Conservation (phyloP, 169 alveolate species). For the Plasmodium knowlesi region DNA sequence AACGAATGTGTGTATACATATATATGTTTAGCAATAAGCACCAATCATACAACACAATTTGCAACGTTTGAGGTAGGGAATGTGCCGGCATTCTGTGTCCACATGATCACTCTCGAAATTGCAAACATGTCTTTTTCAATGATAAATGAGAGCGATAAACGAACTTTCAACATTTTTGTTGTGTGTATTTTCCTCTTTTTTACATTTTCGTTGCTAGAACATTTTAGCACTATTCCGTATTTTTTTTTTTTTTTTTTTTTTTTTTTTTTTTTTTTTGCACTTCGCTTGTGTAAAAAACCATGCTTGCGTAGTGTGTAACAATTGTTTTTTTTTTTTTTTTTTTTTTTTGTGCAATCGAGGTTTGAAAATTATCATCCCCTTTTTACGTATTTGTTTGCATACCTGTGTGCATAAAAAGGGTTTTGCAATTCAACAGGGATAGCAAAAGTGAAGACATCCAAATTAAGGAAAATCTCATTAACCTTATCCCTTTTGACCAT, state of each 20-base stretch:
- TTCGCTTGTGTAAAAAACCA: not conserved
- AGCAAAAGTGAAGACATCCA: not conserved
- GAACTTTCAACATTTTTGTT: not conserved
- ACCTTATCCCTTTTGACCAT: not conserved
- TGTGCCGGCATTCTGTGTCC: not conserved
- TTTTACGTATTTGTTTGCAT: not conserved
- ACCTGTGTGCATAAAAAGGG: not conserved
- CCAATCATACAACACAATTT: not conserved
- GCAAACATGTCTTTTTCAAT: not conserved
- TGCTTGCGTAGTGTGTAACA: not conserved
- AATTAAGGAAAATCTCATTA: not conserved
- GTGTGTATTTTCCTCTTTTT: not conserved
- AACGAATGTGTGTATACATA: not conserved
- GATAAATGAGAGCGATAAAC: not conserved
- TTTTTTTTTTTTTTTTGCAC: not conserved
- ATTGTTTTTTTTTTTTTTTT: constrained; percentile 2
- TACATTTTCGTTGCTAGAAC: not conserved
- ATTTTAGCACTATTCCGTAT: not conserved
- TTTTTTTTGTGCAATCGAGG: not conserved
- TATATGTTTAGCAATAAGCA: not conserved
- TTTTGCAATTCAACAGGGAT: not conserved
- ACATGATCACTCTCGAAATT: not conserved
- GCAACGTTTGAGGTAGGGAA: not conserved
- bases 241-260: not conserved
- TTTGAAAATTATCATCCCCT: not conserved